Base-by-base conservation (phyloP, 1,139 yeast species). In the Yamadazyma songkhlaensis region DNA sequence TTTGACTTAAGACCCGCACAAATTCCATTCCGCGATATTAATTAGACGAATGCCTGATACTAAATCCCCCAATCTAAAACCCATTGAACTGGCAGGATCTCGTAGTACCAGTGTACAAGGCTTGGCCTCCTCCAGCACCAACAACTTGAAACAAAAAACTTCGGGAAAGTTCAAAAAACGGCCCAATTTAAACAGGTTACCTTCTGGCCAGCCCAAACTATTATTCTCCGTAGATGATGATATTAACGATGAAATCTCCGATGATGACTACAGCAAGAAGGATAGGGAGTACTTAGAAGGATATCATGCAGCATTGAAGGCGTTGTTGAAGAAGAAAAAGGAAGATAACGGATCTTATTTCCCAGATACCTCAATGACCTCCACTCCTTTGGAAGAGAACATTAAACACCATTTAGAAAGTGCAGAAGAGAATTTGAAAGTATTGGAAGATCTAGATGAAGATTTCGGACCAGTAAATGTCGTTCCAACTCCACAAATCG, bases 201-300 rank as follows among this genome's bases (percentile, higher is more conserved):
- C 50, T 9, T 48, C 55, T 2, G 51, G 55, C 11, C 62, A 53
- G 25, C 45, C 54, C 31, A 67, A 65, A 41, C 51, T 66, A 30
- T 63, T 83, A 2, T 84, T 79, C 52, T 78, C 85, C 21, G 92
- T 85, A 0, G 95, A 86, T 55, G 95, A 86, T 55, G 87, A 82
- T 43, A 60, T 67, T 15, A 54, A 55, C 49, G 83, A 58, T 34
- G 52, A 78, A 42, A 64, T 77, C 9, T 81, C 77, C 43, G 74
- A 73, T 11, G 84, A 45, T n/a, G 26, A 27, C 8, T 20, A 9
- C 6, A 50, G 42, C 2, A 48, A 41, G 17, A 76, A 42, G 15
- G 45, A 30, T 4, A 57, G 83, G 17, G 83, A 81, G 44, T 84
- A 84, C 49, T 53, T 79, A 27, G 94, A 83, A 53, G 92, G 92